Conservation (phyloP, 2,329 filamentous ascomycete genomes). For the Coleophoma crateriformis region DNA sequence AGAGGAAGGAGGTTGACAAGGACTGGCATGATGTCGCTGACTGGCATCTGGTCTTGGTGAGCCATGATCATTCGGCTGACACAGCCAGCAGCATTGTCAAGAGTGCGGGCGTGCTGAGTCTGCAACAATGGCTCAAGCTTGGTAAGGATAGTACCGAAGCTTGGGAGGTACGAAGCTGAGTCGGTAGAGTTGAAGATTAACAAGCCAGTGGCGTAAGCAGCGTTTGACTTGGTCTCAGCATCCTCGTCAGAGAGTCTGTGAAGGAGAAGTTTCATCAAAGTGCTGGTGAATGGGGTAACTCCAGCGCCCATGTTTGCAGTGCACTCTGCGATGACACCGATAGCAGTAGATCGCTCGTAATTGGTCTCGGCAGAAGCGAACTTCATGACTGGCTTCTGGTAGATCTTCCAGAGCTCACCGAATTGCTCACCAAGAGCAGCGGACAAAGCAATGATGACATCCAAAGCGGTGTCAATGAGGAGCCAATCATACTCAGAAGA, state of each 20-base stretch:
- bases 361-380: constrained; percentile 81
- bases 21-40: constrained; percentile 75
- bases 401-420: constrained; percentile 87
- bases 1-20: constrained; percentile 77
- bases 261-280: constrained; percentile 72
- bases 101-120: constrained; percentile 71
- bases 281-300: constrained; percentile 76
- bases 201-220: constrained; percentile 84
- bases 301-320: constrained; percentile 75
- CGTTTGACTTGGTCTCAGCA: constrained; percentile 88
- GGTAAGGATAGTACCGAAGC: constrained; percentile 70
- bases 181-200: constrained; percentile 78
- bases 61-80: constrained; percentile 87
- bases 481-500: constrained; percentile 96
- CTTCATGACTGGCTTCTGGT: constrained; percentile 86
- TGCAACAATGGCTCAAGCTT: constrained; percentile 84
- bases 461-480: constrained; percentile 88
- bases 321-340: constrained; percentile 89
- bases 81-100: constrained; percentile 92
- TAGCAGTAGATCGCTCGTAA: constrained; percentile 81
- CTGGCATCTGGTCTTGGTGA: constrained; percentile 76
- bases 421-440: constrained; percentile 78
- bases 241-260: constrained; percentile 89
- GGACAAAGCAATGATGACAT: constrained; percentile 81
- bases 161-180: constrained; percentile 62